Conservation (phyloP, 2,329 filamentous ascomycete genomes). For the Aureobasidium sp. region DNA sequence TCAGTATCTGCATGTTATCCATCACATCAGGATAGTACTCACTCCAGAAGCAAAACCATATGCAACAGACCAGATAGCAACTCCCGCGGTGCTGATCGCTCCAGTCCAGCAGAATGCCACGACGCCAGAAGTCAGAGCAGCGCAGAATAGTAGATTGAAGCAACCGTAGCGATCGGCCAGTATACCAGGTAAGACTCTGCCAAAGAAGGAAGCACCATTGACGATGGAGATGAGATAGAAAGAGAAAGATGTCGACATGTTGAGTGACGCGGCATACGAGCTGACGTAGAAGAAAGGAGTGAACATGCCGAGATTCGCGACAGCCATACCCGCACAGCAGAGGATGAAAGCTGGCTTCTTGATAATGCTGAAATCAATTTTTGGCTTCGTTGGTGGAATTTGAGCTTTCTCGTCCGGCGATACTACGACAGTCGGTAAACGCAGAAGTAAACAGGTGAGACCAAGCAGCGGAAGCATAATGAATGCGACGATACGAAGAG, state of each 20-base stretch:
- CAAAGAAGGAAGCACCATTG: slow-evolving; percentile 51
- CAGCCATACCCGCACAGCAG: slow-evolving; percentile 17
- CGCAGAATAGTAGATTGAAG: slow-evolving; percentile 32
- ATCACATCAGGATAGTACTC: neutral
- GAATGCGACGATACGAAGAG: slow-evolving; percentile 44
- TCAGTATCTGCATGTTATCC: neutral
- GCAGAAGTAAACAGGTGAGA: slow-evolving; percentile 21
- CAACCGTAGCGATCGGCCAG: slow-evolving; percentile 32
- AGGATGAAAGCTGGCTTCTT: slow-evolving; percentile 19
- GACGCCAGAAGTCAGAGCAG: slow-evolving; percentile 27
- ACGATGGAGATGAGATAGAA: slow-evolving; percentile 58
- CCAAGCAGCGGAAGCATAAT: slow-evolving; percentile 36
- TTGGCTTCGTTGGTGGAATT: slow-evolving; percentile 1
- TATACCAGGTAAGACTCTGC: slow-evolving; percentile 44
- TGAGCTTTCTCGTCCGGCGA: neutral
- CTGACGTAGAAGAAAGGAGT: slow-evolving; percentile 33
- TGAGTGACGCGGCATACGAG: slow-evolving; percentile 25
- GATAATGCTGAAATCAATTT: slow-evolving; percentile 16
- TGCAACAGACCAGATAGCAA: slow-evolving; percentile 23
- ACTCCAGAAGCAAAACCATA: slow-evolving; percentile 42
- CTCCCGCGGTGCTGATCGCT: slow-evolving; percentile 16
- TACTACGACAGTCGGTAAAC: neutral
- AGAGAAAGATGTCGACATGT: slow-evolving; percentile 37
- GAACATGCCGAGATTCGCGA: slow-evolving; percentile 24
- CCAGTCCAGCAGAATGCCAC: slow-evolving; percentile 28